phyloP scores from a whole-genome alignment of 768 basidiomycete species.

The Fibroporia radiculosa region DNA sequence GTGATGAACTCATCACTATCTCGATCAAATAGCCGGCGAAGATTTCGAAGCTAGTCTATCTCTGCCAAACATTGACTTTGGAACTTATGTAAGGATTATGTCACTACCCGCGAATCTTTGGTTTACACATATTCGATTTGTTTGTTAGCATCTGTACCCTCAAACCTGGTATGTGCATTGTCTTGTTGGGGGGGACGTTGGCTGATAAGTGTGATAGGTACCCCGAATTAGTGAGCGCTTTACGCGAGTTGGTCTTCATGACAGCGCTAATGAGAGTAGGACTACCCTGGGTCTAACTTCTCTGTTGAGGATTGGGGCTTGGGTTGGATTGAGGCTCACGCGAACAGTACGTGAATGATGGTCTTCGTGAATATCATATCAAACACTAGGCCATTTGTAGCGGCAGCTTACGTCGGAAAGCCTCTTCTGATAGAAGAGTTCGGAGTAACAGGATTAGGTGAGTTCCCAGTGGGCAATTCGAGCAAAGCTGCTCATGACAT shows the following conservation, averaged over 20 bases:
- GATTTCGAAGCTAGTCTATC: slow-evolving; percentile 43
- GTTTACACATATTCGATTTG: not conserved
- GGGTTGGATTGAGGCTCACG: slow-evolving; percentile 25
- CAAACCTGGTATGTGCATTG: slow-evolving; percentile 18
- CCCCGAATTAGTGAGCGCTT: slow-evolving; percentile 19
- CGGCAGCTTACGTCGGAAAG: slow-evolving; percentile 34
- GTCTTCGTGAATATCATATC: not conserved
- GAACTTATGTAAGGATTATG: slow-evolving; percentile 38
- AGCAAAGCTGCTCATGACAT: not conserved
- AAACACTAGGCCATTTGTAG: slow-evolving; percentile 18
- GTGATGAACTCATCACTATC: not conserved
- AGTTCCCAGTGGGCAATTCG: slow-evolving; percentile 7
- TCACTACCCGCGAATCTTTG: not conserved
- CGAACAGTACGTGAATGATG: slow-evolving; percentile 21
- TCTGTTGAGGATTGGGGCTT: slow-evolving; percentile 28
- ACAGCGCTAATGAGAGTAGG: slow-evolving; percentile 23
- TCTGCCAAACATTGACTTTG: slow-evolving; percentile 49
- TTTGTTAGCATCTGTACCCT: slow-evolving; percentile 16
- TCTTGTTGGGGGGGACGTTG: not conserved
- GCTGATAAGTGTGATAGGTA: slow-evolving; percentile 15
- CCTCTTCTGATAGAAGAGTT: slow-evolving; percentile 27
- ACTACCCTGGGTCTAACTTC: slow-evolving; percentile 41
- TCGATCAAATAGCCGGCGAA: slow-evolving; percentile 35
- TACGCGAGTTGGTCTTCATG: not conserved
- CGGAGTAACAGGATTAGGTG: slow-evolving; percentile 31